Conservation (phyloP, 352 stramenopile species). For the Pythium sp. region DNA sequence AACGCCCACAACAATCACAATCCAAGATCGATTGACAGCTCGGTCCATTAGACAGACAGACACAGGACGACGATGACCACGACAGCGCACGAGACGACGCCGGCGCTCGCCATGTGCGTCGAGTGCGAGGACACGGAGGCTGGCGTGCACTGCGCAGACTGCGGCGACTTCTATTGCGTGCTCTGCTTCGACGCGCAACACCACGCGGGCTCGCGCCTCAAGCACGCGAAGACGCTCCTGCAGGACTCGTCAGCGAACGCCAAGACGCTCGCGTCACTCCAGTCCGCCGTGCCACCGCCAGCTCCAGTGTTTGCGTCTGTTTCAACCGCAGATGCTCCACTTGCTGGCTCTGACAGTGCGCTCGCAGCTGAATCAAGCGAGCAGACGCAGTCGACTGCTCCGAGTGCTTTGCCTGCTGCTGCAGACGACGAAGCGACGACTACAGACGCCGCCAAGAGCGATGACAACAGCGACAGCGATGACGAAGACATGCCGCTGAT, state of each 20-base stretch:
- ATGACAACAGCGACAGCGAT: constrained; percentile 32
- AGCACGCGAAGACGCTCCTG: constrained; percentile 39
- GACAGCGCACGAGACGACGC: constrained; percentile 15
- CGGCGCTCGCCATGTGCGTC: constrained; percentile 53
- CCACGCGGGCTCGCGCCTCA: constrained; percentile 45
- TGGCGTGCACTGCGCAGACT: constrained; percentile 59
- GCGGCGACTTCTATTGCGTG: constrained; percentile 71
- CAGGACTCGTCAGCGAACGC: constrained; percentile 5
- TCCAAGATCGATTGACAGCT: background rate
- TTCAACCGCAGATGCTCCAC: constrained; percentile 7
- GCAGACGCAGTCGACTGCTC: background rate
- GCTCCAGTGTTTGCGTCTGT: background rate
- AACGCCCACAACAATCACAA: background rate
- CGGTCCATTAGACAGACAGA: background rate
- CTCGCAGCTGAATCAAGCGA: background rate
- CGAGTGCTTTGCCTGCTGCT: background rate
- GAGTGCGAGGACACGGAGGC: constrained; percentile 85
- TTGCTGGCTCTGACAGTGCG: background rate
- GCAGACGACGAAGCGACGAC: constrained; percentile 21
- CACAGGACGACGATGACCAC: background rate
- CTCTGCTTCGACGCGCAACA: constrained; percentile 80
- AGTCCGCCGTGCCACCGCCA: constrained; percentile 4
- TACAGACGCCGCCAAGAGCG: constrained; percentile 23
- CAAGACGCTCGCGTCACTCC: constrained; percentile 14
- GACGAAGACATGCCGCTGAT: constrained; percentile 25